Evolutionary conservation across 768 basidiomycete species (phyloP).

Genomic region (Phallus indusiatus): DNA sequence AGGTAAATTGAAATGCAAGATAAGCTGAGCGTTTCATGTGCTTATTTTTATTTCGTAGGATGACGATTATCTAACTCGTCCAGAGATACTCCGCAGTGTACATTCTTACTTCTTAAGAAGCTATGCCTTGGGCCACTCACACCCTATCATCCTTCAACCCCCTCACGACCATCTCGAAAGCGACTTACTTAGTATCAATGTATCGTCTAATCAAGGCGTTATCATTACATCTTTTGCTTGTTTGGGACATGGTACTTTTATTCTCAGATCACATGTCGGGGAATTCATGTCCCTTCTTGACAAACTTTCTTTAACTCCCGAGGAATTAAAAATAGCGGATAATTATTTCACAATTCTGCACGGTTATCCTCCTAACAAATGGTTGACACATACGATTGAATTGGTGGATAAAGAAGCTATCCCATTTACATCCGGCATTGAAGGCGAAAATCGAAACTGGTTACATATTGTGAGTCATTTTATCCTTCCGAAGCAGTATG

Average conservation of each 20-base stretch:
- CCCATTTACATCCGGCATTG: conserved; percentile 50
- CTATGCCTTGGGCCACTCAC: not conserved
- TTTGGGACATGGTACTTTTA: conserved; percentile 55
- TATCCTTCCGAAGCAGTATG: not conserved
- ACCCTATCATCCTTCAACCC: conserved; percentile 45
- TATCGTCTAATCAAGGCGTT: conserved; percentile 15
- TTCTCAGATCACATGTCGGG: conserved; percentile 32
- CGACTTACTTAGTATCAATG: conserved; percentile 34
- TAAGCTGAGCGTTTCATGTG: not conserved
- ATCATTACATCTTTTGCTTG: conserved; percentile 54
- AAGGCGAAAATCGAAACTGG: conserved; percentile 49
- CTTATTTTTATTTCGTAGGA: conserved; percentile 31
- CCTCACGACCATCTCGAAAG: conserved; percentile 52
- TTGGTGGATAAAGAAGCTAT: conserved; percentile 41
- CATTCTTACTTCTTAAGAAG: conserved; percentile 28
- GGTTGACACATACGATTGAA: conserved; percentile 56
- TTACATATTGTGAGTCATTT: conserved; percentile 42
- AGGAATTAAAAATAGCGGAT: conserved; percentile 56
- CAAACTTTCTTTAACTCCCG: conserved; percentile 28
- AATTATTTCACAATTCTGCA: conserved; percentile 56
- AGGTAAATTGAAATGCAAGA: conserved; percentile 35
- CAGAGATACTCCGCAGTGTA: conserved; percentile 47
- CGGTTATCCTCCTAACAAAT: conserved; percentile 47
- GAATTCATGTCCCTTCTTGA: conserved; percentile 42
- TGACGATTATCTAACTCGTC: conserved; percentile 55